Percentiles rank a stretch among this genome's conserved stretches.
These are phyloP conservation scores for Nepenthes gracilis DNA, from an alignment of 148 eudicot species.

Conservation along the genomic window DNA sequence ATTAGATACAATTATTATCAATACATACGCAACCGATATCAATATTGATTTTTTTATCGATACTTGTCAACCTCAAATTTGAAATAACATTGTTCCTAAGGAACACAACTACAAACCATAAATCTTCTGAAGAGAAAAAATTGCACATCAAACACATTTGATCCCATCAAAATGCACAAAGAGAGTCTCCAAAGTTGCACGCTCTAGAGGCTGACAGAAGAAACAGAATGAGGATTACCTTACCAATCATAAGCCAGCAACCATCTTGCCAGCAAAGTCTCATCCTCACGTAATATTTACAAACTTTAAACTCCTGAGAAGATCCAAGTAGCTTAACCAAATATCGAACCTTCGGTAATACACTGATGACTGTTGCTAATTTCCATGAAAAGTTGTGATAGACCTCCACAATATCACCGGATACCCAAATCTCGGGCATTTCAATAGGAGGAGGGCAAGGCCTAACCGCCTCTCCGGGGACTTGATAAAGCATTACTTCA, in stretches of 20 bases:
- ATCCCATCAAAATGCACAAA: too few relatives aligned
- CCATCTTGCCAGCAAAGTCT: conserved; percentile 67
- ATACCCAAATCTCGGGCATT: conserved; percentile 28
- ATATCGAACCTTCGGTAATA: conserved; percentile 17
- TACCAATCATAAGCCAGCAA: conserved; percentile 50
- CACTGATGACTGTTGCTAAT: conserved; percentile 38
- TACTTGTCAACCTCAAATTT: too few relatives aligned
- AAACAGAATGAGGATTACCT: conserved; percentile 21
- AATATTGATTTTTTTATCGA: too few relatives aligned
- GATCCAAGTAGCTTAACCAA: conserved; percentile 62
- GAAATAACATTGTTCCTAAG: too few relatives aligned
- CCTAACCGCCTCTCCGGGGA: conserved; percentile 46
- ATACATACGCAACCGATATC: too few relatives aligned
- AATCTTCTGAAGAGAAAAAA: too few relatives aligned
- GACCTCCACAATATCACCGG: conserved; percentile 66
- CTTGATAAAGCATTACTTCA: conserved; percentile 24
- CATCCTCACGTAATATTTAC: conserved; percentile 36
- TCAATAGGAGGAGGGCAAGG: conserved; percentile 58
- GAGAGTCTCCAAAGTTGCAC: too few relatives aligned
- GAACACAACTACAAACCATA: too few relatives aligned
- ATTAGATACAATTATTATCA: background rate
- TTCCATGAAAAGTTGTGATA: conserved; percentile 51
- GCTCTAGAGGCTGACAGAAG: too few relatives aligned
- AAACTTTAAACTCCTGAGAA: conserved; percentile 29
- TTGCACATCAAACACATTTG: too few relatives aligned